These are phyloP conservation scores for Lachnellula subtilissima DNA, from an alignment of 2,329 filamentous ascomycete species.

Conservation along the genomic window DNA sequence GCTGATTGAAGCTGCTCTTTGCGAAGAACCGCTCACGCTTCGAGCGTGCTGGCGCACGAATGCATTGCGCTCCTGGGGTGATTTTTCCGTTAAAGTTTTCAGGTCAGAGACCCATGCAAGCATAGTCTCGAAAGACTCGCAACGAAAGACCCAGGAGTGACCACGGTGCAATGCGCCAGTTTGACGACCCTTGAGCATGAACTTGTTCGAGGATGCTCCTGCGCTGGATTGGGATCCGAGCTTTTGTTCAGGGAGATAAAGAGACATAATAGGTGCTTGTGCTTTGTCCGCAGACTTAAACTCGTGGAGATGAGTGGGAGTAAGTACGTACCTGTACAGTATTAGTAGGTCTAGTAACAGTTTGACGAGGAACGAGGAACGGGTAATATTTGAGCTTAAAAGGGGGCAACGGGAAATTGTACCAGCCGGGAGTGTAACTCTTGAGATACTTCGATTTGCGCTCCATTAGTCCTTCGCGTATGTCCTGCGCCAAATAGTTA, in stretches of 20 bases:
- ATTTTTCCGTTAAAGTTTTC: slow-evolving; percentile 81
- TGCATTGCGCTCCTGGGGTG: slow-evolving; percentile 79
- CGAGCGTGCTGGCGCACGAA: slow-evolving; percentile 81
- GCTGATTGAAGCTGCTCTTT: slow-evolving; percentile 57
- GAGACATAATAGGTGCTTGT: slow-evolving; percentile 90
- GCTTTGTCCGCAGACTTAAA: slow-evolving; percentile 97
- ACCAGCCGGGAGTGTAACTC: slow-evolving; percentile 70
- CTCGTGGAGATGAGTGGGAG: slow-evolving; percentile 94
- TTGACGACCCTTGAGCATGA: slow-evolving; percentile 94
- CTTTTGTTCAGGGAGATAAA: slow-evolving; percentile 92
- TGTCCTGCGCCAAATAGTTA: slow-evolving; percentile 73
- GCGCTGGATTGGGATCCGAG: slow-evolving; percentile 83
- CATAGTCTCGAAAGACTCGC: slow-evolving; percentile 84
- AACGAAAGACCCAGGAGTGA: slow-evolving; percentile 68
- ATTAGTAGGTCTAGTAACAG: slow-evolving; percentile 1
- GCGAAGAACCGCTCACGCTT: slow-evolving; percentile 64
- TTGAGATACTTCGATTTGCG: slow-evolving; percentile 99
- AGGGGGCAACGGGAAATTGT: slow-evolving; percentile 34
- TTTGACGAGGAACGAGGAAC: neutral
- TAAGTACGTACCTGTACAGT: slow-evolving; percentile 76
- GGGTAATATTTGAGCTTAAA: neutral
- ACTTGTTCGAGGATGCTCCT: slow-evolving; percentile 88
- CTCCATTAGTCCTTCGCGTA: slow-evolving; percentile 86
- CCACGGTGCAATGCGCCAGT: slow-evolving; percentile 86
- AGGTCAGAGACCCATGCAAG: slow-evolving; percentile 84